Base-by-base conservation (phyloP, 495 filamentous ascomycete species). In the Eremomyces bilateralis region DNA sequence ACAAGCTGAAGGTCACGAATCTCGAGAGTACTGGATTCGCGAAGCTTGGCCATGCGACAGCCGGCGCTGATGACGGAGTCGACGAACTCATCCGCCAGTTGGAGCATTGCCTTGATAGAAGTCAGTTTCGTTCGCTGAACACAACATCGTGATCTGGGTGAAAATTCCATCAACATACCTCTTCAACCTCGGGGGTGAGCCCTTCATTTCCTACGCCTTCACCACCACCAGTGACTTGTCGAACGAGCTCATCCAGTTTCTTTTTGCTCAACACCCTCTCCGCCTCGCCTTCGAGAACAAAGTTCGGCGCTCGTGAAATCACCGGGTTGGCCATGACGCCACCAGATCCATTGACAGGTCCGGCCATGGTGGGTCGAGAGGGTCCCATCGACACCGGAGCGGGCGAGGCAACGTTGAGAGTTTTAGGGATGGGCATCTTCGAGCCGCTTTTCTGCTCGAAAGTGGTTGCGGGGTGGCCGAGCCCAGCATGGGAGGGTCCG, bases 1-100 rank as follows among this genome's bases (percentile, higher is more conserved):
- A 93, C 73, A 21, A 94, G 73, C 57, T 94, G 88, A 33, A 97
- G 67, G 51, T 97, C 88, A 41, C 82, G 79, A 32, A 93, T 74
- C 43, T 97, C 88, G 4, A 97, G 73, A 0, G 72, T 69, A 37
- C 80, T 77, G 8, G 78, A 81, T n/a, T 76, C 74, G 18, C 88
- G 77, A 29, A 90, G 68, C 55, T 95, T 97, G 46, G 88, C 81
- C 34, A 91, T 71, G 42, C 76, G 76, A 57, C 88, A 97, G 20
- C 88, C 82, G 13, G 69, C 61, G 37, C 73, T 74, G 20, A 93
- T 66, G 35, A 95, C 78, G 47, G 77, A 73, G 51, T 97, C 88
- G 35, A 95, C 75, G 43, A 95, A 97, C 42, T 84, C 75, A 46
- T 97, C 90, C 29, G 85, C 85, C 45, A 93, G 73, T 49, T 71